Base-by-base conservation (phyloP, 352 stramenopile genomes). In the Phytophthora kernoviae region DNA sequence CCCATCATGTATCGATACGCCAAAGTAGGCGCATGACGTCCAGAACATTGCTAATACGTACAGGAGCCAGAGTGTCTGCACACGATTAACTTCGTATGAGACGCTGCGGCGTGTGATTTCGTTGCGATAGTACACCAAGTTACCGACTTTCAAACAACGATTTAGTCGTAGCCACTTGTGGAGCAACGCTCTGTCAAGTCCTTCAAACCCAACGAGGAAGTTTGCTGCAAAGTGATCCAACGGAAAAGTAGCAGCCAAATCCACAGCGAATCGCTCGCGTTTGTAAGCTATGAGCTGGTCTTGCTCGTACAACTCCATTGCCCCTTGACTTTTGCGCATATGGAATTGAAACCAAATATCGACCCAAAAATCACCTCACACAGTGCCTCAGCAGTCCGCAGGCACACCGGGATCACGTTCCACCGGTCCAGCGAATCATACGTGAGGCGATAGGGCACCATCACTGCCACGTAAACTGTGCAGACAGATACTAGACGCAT, bases 301-400 rank as follows among this genome's bases (percentile, higher is more conserved):
- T 55, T 88, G 79, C 37, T 87, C 74, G 36, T 85, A 87, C 11
- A 88, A 45, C 24, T 87, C 79, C 75, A 88, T 84, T 1, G 79
- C 74, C 5, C 47, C 55, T 40, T 78, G 69, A 54, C 77, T 88
- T 21, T 63, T 59, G 2, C 65, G 50, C n/a, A 86, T 70, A 9
- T 78, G 73, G 33, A 87, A 90, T 32, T 86, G 71, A 51, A 86
- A 83, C 76, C 73, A 86, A 47, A 88, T 79, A 20, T 88, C 78
- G 21, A 57, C 42, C 68, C 65, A 84, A 80, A 84, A 2, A 77
- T 65, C n/a, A 77, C 8, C 24, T 87, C 76, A 46, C 74, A 85
- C 11, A 79, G 12, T 15, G 33, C 42, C 51, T 88, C 79, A 7
- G 72, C 15, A 12, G 68, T 20, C 1, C 79, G 61, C 11, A 79